These are phyloP conservation scores for Cicer pinnatifidum DNA, from an alignment of 306 rosid genomes.

Conservation along the genomic window DNA sequence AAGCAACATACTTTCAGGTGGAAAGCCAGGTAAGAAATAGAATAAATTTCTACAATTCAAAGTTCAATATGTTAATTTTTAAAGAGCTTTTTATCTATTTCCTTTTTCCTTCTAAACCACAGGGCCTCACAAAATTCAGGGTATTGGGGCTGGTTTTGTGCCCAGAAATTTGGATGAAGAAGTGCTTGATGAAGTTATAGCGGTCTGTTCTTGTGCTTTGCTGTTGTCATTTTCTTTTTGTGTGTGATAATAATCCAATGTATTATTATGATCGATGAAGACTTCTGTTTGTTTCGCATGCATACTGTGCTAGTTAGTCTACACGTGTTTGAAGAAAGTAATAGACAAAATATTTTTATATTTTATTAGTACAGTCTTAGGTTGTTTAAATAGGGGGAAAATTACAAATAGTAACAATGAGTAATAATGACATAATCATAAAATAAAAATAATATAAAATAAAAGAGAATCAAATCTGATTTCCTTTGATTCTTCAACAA, in stretches of 20 bases:
- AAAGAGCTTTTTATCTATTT: slow-evolving; percentile 36
- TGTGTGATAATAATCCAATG: neutral
- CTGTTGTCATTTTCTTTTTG: slow-evolving; percentile 5
- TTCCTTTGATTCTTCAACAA: too few species aligned
- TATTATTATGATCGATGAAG: neutral
- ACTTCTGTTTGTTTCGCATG: slow-evolving; percentile 34
- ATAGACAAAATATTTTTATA: too few species aligned
- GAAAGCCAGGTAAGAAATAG: slow-evolving; percentile 84
- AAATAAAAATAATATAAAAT: too few species aligned
- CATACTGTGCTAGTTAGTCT: slow-evolving; percentile 12
- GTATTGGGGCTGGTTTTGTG: slow-evolving; percentile 98
- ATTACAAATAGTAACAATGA: too few species aligned
- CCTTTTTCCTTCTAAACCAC: slow-evolving; percentile 43
- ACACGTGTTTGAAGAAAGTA: neutral
- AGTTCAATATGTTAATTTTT: slow-evolving; percentile 25
- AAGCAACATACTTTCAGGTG: slow-evolving; percentile 95
- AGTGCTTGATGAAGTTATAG: slow-evolving; percentile 81
- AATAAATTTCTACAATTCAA: slow-evolving; percentile 41
- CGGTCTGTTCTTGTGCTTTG: slow-evolving; percentile 53
- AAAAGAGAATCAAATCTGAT: too few species aligned
- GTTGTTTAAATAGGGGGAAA: too few species aligned
- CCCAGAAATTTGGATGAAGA: slow-evolving; percentile 90
- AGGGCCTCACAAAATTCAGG: slow-evolving; percentile 99
- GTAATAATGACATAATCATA: too few species aligned
- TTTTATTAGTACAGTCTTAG: too few species aligned